Conservation (phyloP, 2,329 filamentous ascomycete species). For the Seiridium unicorne region DNA sequence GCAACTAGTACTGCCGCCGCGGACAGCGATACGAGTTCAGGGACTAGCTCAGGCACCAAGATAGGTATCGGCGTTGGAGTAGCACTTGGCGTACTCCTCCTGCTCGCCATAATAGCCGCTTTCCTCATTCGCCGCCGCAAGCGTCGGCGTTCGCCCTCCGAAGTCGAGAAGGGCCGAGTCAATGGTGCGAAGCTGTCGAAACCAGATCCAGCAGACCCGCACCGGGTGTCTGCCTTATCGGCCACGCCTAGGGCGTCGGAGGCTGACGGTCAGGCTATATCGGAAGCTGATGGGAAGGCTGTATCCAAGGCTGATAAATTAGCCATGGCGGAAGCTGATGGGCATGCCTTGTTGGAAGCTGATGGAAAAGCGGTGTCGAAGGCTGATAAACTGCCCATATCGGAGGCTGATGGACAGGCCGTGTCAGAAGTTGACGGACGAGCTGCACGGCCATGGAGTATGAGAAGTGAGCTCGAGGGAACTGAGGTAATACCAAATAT, state of each 20-base stretch:
- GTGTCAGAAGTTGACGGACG: conserved; percentile 8
- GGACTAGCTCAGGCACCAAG: conserved; percentile 6
- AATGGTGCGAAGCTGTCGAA: neutral
- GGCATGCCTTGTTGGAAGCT: conserved; percentile 1
- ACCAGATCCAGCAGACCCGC: neutral
- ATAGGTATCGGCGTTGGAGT: conserved; percentile 13
- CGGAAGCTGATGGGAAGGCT: conserved; percentile 4
- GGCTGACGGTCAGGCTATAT: conserved; percentile 8
- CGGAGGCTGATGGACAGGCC: conserved; percentile 1
- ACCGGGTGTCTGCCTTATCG: neutral
- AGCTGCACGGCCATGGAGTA: conserved; percentile 10
- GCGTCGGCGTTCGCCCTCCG: neutral
- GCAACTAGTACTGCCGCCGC: neutral
- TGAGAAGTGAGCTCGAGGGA: conserved; percentile 7
- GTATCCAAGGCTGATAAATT: neutral
- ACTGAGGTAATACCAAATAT: neutral
- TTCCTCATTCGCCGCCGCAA: neutral
- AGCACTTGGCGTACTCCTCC: conserved; percentile 6
- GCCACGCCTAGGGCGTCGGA: conserved; percentile 1
- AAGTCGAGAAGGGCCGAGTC: neutral
- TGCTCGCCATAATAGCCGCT: neutral
- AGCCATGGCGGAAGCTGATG: conserved; percentile 4
- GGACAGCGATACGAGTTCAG: neutral
- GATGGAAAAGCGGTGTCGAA: neutral
- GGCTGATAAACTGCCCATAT: neutral